These are phyloP conservation scores for Cryphonectria naterciae DNA, from an alignment of 2,329 filamentous ascomycete genomes.

Conservation along the genomic window DNA sequence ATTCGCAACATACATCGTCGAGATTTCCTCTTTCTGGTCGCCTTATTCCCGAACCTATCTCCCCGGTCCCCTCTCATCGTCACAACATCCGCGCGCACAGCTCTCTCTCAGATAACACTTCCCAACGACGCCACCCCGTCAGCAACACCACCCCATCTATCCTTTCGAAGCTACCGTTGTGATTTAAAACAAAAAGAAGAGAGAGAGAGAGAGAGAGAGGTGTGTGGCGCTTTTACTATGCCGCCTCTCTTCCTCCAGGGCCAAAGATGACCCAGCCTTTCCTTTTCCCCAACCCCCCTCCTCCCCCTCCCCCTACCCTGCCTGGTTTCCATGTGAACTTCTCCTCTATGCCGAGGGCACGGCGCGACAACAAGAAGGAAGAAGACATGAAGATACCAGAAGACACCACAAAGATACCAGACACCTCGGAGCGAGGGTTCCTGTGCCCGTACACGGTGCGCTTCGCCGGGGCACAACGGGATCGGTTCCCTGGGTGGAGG, in stretches of 20 bases:
- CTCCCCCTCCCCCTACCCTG: too few species aligned
- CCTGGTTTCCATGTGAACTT: not conserved
- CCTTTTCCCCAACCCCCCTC: not conserved
- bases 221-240: not conserved
- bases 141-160: not conserved
- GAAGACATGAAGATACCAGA: not conserved
- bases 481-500: slow-evolving; percentile 9
- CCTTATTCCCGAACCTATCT: too few species aligned
- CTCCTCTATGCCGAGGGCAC: not conserved
- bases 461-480: slow-evolving; percentile 1
- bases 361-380: not conserved
- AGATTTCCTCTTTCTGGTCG: not conserved
- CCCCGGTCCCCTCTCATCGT: too few species aligned
- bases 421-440: slow-evolving; percentile 3
- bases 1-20: not conserved
- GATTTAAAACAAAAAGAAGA: not conserved
- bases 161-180: not conserved
- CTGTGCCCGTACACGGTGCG: not conserved
- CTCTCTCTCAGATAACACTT: not conserved
- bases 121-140: not conserved
- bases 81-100: too few species aligned
- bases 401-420: not conserved
- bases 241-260: not conserved
- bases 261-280: not conserved
- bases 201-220: not conserved